Base-by-base conservation (phyloP, 805 yeast genomes). In the Candida odintsovae region DNA sequence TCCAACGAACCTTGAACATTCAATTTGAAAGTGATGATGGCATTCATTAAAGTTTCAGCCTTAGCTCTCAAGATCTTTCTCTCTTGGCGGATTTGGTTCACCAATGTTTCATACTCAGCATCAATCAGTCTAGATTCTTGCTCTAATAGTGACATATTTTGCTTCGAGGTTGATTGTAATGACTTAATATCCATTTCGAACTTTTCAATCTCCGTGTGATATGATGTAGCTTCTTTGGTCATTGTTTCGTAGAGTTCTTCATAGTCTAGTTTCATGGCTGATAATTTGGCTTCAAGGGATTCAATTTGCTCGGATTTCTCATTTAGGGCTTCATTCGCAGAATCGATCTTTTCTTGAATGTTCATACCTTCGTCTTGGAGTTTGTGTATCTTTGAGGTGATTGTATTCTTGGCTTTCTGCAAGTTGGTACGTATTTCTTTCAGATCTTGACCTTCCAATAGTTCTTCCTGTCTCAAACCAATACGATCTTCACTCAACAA, bases 1-100 rank as follows among this genome's bases (percentile, higher is more conserved):
- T 82, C 87, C 41, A 86, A 69, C 44, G 78, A 74, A 19, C 75
- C 71, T 59, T 86, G 92, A 39, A 86, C 74, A 48, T 76, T 78
- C 51, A 82, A 65, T 65, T 87, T 87, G 66, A 87, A 83, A 41
- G 71, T 75, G 42, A 84, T 75, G 20, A 82, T 76, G 47, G 67
- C 71, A 49, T 81, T 81, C 53, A 88, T 77, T 55, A 81, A 72
- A 47, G 73, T 72, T 44, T 76, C 77, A 28, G 83, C 73, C 47
- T 77, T 76, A 39, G 73, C 71, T 51, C 76, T 77, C 54, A 85
- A 65, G 12, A 65, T 65, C 45, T 68, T 71, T 29, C 80, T 70
- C 40, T 76, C 70, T 41, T 69, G 67, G 45, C 70, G 65, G 15
- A 82, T 63, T n/a, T 72, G 69, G 44, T 69, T 72, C 43, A 69